Conservation (phyloP, 371 early-diverging fungal species). For the Mucor indicus region DNA sequence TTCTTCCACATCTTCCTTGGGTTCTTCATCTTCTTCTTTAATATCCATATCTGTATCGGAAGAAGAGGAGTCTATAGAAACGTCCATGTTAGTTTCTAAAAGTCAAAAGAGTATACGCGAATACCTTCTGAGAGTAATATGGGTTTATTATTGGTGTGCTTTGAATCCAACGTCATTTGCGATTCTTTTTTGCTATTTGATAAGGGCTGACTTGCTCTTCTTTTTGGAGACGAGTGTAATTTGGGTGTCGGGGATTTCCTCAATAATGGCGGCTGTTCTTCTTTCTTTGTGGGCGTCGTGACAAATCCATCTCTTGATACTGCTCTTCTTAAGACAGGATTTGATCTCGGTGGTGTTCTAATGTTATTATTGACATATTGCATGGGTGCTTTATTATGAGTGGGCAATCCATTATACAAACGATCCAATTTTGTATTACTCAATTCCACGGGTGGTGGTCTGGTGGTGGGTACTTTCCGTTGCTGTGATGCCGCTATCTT, state of each 20-base stretch:
- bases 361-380: too few relatives aligned
- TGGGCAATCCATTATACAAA: constrained; percentile 37
- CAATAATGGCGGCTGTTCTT: constrained; percentile 2
- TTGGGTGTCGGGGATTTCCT: constrained; percentile 10
- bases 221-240: too few relatives aligned
- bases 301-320: constrained; percentile 28
- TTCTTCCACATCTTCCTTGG: constrained; percentile 25
- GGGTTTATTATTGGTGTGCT: not conserved
- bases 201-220: too few relatives aligned
- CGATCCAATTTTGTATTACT: constrained; percentile 34
- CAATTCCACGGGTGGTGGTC: constrained; percentile 9
- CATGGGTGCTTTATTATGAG: constrained; percentile 7
- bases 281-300: too few relatives aligned
- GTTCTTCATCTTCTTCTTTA: constrained; percentile 12
- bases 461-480: constrained; percentile 18
- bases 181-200: too few relatives aligned
- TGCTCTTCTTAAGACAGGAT: constrained; percentile 26
- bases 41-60: not conserved
- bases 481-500: constrained; percentile 19
- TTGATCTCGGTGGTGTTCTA: constrained; percentile 6
- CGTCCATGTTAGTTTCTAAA: too few relatives aligned
- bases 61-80: not conserved
- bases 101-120: too few relatives aligned
- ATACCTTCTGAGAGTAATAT: not conserved
- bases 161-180: not conserved